Percentiles rank a stretch among this genome's conserved stretches.
phyloP scores from a whole-genome alignment of 78 protist species.

The Ministeria vibrans region DNA sequence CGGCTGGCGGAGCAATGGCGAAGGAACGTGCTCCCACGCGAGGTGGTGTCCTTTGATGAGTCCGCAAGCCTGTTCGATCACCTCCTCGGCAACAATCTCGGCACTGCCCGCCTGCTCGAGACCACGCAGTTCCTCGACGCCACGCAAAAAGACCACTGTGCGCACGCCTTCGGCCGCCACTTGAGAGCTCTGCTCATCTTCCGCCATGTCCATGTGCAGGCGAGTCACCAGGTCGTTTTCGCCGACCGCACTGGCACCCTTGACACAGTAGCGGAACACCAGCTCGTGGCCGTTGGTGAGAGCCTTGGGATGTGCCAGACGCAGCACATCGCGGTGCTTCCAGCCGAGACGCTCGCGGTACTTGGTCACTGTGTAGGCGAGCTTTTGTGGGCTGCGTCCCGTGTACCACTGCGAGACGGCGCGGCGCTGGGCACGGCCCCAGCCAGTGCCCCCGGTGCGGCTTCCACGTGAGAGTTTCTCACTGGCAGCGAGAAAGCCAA shows the following conservation, averaged over 20 bases:
- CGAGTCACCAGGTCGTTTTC: background rate
- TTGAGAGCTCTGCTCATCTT: background rate
- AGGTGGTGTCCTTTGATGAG: background rate
- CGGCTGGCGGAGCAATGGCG: background rate
- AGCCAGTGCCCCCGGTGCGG: constrained; percentile 16
- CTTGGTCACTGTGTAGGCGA: constrained; percentile 26
- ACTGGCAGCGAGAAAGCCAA: background rate
- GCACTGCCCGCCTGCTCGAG: too few species aligned
- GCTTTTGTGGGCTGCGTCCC: background rate
- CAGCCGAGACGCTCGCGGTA: constrained; percentile 8
- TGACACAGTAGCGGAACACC: background rate
- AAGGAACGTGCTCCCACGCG: constrained; percentile 17
- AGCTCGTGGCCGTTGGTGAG: background rate
- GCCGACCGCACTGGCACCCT: background rate
- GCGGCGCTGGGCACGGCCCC: constrained; percentile 23
- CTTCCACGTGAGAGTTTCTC: background rate
- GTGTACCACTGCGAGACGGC: constrained; percentile 17
- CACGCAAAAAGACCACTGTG: too few species aligned
- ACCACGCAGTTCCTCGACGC: background rate
- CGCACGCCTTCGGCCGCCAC: background rate
- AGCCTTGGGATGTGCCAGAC: constrained; percentile 23
- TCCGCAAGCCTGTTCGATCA: background rate
- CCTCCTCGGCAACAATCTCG: background rate
- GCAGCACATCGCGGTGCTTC: constrained; percentile 24
- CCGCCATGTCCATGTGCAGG: background rate